Evolutionary conservation across 768 basidiomycete species (phyloP).

Genomic region (Podaxis sp.): DNA sequence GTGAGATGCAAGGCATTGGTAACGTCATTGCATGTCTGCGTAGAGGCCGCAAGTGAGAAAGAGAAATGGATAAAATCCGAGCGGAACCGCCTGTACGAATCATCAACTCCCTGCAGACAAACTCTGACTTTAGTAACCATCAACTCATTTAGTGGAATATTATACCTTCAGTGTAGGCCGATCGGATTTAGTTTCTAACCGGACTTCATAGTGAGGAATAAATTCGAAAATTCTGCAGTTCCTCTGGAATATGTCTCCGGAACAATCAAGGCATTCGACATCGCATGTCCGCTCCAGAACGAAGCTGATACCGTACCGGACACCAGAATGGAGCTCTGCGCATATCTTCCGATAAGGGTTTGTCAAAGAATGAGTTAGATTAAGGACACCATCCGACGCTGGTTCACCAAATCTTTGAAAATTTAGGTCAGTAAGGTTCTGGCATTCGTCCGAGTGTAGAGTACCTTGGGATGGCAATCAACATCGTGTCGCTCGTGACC

Average conservation of each 20-base stretch:
- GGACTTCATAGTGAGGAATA: conserved; percentile 75
- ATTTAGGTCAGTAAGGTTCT: conserved; percentile 7
- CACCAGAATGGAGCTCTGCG: conserved; percentile 81
- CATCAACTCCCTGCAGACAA: conserved; percentile 40
- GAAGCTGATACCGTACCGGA: conserved; percentile 84
- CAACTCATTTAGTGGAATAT: background rate
- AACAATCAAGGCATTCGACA: conserved; percentile 60
- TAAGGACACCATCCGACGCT: conserved; percentile 21
- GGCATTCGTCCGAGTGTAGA: conserved; percentile 22
- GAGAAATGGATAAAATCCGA: conserved; percentile 95
- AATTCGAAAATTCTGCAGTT: conserved; percentile 80
- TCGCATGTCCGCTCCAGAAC: conserved; percentile 81
- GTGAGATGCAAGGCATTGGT: conserved; percentile 64
- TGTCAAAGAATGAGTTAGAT: conserved; percentile 20
- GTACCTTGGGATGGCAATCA: conserved; percentile 85
- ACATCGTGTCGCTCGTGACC: conserved; percentile 74
- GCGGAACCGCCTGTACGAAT: conserved; percentile 86
- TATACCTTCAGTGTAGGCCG: conserved; percentile 47
- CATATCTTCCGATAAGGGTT: conserved; percentile 65
- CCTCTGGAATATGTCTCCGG: conserved; percentile 65
- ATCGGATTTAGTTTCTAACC: conserved; percentile 47
- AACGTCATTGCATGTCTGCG: conserved; percentile 28
- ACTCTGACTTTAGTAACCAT: background rate
- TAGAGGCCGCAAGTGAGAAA: conserved; percentile 74
- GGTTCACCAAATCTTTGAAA: conserved; percentile 14